A percentile compares a stretch with the other conserved stretches of the same genome.
phyloP scores from a whole-genome alignment of 2,329 filamentous ascomycete genomes.

The Aspergillus fructus region DNA sequence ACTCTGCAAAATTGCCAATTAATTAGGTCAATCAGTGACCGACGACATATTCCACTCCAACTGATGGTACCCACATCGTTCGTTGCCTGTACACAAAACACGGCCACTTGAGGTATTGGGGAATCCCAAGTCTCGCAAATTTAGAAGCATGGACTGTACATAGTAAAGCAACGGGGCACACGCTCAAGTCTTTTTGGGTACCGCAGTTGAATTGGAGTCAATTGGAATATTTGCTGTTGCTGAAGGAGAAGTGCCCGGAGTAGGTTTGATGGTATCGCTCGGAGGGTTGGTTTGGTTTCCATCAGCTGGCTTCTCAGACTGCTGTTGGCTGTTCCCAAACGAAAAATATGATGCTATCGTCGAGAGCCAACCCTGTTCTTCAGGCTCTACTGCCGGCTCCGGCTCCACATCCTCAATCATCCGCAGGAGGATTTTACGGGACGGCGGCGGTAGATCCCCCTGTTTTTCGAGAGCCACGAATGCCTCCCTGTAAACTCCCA shows the following conservation, averaged over 20 bases:
- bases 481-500: conserved; percentile 40
- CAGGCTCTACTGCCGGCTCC: conserved; percentile 25
- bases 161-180: not conserved
- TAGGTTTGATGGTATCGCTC: not conserved
- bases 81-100: not conserved
- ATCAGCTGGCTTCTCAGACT: conserved; percentile 12
- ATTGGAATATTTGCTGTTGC: not conserved
- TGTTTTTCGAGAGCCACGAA: conserved; percentile 46
- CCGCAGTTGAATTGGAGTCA: not conserved
- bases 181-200: conserved; percentile 7
- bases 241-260: not conserved
- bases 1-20: not conserved
- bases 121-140: not conserved
- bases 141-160: too few relatives aligned
- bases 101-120: not conserved
- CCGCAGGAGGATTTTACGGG: conserved; percentile 38
- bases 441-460: conserved; percentile 28
- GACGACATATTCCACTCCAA: not conserved
- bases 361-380: conserved; percentile 34
- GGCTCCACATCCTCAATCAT: conserved; percentile 39
- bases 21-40: not conserved
- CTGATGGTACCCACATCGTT: not conserved
- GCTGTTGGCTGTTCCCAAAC: conserved; percentile 20
- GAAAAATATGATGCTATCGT: conserved; percentile 35
- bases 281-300: conserved; percentile 5